These are phyloP conservation scores for Colletotrichum tofieldiae DNA, from an alignment of 2,329 filamentous ascomycete species.

Conservation along the genomic window DNA sequence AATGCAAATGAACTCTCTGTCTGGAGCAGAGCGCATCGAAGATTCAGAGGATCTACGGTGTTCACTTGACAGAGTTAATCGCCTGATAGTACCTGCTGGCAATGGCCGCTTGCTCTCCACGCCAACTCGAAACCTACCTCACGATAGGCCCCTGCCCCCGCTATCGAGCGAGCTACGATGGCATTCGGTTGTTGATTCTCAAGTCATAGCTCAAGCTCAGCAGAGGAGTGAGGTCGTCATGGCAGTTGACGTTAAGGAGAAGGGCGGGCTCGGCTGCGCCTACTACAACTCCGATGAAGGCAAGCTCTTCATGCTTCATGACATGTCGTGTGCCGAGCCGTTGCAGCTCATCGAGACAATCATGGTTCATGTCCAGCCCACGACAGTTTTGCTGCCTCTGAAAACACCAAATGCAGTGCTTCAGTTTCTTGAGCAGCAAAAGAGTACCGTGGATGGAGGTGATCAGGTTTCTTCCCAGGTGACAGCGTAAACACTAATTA, in stretches of 20 bases:
- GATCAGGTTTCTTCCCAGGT: not conserved
- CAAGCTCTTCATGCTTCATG: conserved; percentile 82
- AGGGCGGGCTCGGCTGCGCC: conserved; percentile 83
- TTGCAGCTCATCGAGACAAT: conserved; percentile 65
- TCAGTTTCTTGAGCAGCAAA: conserved; percentile 48
- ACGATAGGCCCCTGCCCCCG: too few relatives aligned
- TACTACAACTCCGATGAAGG: conserved; percentile 84
- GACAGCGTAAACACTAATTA: not conserved
- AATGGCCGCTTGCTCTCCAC: not conserved
- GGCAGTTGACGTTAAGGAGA: conserved; percentile 82
- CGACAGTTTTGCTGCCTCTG: conserved; percentile 67
- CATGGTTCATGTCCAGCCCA: conserved; percentile 69
- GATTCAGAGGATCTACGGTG: not conserved
- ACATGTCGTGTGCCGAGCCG: conserved; percentile 54
- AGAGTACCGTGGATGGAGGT: conserved; percentile 37
- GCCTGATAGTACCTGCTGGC: not conserved
- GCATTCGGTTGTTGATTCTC: not conserved
- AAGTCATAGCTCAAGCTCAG: conserved; percentile 38
- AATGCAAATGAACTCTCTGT: not conserved
- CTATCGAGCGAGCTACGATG: not conserved
- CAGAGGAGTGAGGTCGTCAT: conserved; percentile 76
- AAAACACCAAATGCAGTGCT: conserved; percentile 61
- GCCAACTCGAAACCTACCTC: not conserved
- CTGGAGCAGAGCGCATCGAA: not conserved
- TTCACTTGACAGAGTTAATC: not conserved